Percentiles rank a stretch among this genome's conserved stretches.
phyloP scores from a whole-genome alignment of 805 yeast genomes.

The Torulaspora microellipsoides region DNA sequence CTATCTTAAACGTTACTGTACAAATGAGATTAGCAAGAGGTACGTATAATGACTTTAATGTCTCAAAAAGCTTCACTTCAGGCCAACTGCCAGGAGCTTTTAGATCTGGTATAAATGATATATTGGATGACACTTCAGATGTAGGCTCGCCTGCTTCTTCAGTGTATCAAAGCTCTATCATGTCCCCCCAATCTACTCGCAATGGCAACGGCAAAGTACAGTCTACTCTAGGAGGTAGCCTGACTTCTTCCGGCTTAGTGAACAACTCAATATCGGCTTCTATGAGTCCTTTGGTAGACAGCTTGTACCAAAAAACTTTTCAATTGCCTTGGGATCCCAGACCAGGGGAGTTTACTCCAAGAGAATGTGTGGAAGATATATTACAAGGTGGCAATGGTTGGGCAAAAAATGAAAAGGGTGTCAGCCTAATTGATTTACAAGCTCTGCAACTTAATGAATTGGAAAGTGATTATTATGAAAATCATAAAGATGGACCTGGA shows the following conservation, averaged over 20 bases:
- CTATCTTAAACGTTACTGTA: slow-evolving; percentile 64
- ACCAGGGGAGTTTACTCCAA: slow-evolving; percentile 58
- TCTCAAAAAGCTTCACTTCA: slow-evolving; percentile 15
- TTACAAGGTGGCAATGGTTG: slow-evolving; percentile 68
- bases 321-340: slow-evolving; percentile 59
- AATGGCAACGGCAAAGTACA: slow-evolving; percentile 11
- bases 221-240: slow-evolving; percentile 5
- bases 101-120: slow-evolving; percentile 19
- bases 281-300: slow-evolving; percentile 46
- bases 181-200: slow-evolving; percentile 11
- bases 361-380: slow-evolving; percentile 70
- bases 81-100: slow-evolving; percentile 26
- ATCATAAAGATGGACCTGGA: slow-evolving; percentile 5
- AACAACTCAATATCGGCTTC: slow-evolving; percentile 29
- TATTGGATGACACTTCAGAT: slow-evolving; percentile 21
- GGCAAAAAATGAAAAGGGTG: slow-evolving; percentile 41
- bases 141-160: slow-evolving; percentile 18
- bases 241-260: slow-evolving; percentile 6
- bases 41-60: slow-evolving; percentile 29
- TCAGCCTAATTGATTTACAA: slow-evolving; percentile 32
- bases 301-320: slow-evolving; percentile 49
- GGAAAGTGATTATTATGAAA: slow-evolving; percentile 23
- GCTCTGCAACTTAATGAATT: slow-evolving; percentile 28
- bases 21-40: slow-evolving; percentile 43
- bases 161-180: slow-evolving; percentile 9